Base-by-base conservation (phyloP, 1,284 basidiomycete genomes). In the Mycena citricolor region DNA sequence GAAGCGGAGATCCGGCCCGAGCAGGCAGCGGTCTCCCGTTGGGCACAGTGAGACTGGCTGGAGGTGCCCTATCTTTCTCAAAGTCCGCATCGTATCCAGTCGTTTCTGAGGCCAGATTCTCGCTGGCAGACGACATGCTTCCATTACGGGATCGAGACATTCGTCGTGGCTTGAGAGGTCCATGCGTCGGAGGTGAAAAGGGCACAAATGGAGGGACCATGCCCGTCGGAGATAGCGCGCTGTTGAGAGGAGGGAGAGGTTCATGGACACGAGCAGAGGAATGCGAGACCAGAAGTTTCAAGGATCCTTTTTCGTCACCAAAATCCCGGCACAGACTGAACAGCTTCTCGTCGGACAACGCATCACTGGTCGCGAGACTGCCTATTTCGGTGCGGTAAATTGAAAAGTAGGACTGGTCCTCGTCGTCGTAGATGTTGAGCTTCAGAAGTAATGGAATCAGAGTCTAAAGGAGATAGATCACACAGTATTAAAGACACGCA, bases 341-440 rank as follows among this genome's bases (percentile, higher is more conserved):
- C 4, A 95, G 67, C 45, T 70, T 69, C 17, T 88, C 82, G 52
- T 86, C 79, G 4, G 74, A 66, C 21, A 94, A 65, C 4, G 89
- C 79, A 12, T 81, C 79, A 4, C 86, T 81, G 37, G 86, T 76
- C 13, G 87, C 85, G 54, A 74, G 82, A 21, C 79, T 76, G 41
- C 86, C 89, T 54, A 94, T 83, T 62, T 91, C 86, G 0, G 92
- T 94, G 36, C 81, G 81, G 68, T 88, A 92, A 42, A 95, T 84
- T n/a, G 84, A 79, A 59, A 85, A 83, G 21, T 75, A 79, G 4
- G 74, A 61, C 58, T 87, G 83, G 52, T 91, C 89, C 54, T 92
- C 90, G 51, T 94, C 91, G 22, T 68, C 69, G 47, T 77, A 75
- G 42, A 95, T 90, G 57, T 85, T 83, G 44, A 94, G 70, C 89